Percentiles rank a stretch among this genome's conserved stretches.
phyloP scores from a whole-genome alignment of 2,329 filamentous ascomycete species.

The Curvularia hawaiiensis region DNA sequence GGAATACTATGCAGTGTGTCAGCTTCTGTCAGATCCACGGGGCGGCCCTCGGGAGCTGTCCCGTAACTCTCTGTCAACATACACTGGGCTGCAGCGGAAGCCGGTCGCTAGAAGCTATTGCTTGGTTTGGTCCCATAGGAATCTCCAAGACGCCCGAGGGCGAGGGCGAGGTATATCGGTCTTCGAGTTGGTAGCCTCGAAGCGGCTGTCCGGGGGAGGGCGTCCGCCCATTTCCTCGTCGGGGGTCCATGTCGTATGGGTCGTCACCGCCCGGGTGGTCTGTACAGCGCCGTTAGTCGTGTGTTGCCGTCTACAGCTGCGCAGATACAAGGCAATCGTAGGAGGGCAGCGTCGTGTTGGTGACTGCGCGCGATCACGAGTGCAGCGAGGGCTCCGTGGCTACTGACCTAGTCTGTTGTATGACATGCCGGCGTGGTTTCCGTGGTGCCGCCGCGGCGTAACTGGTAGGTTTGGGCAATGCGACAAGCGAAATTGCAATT shows the following conservation, averaged over 20 bases:
- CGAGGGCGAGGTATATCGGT: constrained; percentile 67
- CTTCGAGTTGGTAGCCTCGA: constrained; percentile 81
- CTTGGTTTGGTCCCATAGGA: constrained; percentile 64
- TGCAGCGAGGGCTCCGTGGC: neutral
- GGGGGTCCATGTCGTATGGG: constrained; percentile 57
- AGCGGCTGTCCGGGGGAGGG: constrained; percentile 79
- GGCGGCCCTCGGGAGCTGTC: neutral
- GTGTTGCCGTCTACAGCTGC: neutral
- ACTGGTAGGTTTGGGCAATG: constrained; percentile 23
- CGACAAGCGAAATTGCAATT: constrained; percentile 18
- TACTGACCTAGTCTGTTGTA: constrained; percentile 47
- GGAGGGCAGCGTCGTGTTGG: neutral
- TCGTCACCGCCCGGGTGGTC: constrained; percentile 30
- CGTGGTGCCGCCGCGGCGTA: constrained; percentile 29
- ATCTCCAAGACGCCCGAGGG: constrained; percentile 64
- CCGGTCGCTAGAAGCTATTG: constrained; percentile 71
- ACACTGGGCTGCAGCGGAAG: constrained; percentile 85
- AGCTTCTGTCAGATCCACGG: constrained; percentile 1
- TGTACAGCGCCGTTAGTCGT: constrained; percentile 23
- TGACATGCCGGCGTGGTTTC: constrained; percentile 33
- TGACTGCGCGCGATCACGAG: constrained; percentile 8
- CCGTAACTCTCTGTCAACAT: constrained; percentile 48
- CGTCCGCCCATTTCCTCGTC: constrained; percentile 56
- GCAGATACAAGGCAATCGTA: neutral
- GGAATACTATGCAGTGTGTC: constrained; percentile 61